These are phyloP conservation scores for Diplocarpon mali DNA, from an alignment of 2,329 filamentous ascomycete species.

Conservation along the genomic window DNA sequence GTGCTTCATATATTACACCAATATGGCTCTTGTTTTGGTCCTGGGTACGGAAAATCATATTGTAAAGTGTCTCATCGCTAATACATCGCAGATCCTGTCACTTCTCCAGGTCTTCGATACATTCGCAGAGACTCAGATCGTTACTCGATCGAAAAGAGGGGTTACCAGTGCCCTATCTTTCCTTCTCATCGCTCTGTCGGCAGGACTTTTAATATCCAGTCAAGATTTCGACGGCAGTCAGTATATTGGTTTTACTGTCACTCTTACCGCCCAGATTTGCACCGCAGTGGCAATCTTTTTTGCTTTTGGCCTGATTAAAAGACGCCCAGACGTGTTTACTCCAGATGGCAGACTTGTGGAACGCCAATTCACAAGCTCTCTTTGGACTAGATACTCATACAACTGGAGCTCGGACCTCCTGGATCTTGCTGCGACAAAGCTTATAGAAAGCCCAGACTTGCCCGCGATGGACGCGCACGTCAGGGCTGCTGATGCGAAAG, in stretches of 20 bases:
- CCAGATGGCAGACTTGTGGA: constrained; percentile 38
- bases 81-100: constrained; percentile 1
- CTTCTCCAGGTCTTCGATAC: constrained; percentile 10
- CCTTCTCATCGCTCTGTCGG: constrained; percentile 1
- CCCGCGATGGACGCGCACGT: constrained; percentile 38
- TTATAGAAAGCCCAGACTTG: constrained; percentile 49
- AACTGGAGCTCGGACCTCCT: constrained; percentile 49
- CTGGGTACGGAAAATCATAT: constrained; percentile 42
- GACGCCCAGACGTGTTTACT: constrained; percentile 53
- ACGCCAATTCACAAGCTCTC: constrained; percentile 45
- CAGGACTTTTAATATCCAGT: constrained; percentile 3
- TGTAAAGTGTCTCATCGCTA: no score
- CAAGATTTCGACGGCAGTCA: background rate
- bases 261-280: constrained; percentile 4
- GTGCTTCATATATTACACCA: constrained; percentile 28
- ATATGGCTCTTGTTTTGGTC: constrained; percentile 48
- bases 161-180: constrained; percentile 6
- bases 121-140: constrained; percentile 8
- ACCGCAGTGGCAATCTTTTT: constrained; percentile 3
- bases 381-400: constrained; percentile 51
- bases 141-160: constrained; percentile 4
- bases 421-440: constrained; percentile 42
- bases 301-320: constrained; percentile 35
- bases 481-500: constrained; percentile 37
- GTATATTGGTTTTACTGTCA: constrained; percentile 1